Evolutionary conservation across 345 rosid genomes (phyloP).

Genomic region (Schrenkiella parvula): DNA sequence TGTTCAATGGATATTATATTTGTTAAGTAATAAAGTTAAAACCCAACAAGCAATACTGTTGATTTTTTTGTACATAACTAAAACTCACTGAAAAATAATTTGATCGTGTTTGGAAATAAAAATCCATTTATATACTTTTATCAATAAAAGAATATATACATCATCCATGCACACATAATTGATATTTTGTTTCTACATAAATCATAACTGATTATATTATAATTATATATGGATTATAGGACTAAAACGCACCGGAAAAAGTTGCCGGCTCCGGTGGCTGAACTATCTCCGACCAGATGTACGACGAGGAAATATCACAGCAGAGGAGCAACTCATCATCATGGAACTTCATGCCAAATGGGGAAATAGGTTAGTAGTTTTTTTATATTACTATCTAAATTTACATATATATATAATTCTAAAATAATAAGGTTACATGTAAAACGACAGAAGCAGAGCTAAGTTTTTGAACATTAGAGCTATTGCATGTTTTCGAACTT

Average conservation of each 20-base stretch:
- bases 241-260: constrained; percentile 91
- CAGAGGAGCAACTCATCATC: constrained; percentile 82
- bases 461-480: constrained; percentile 8
- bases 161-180: neutral
- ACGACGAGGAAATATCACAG: constrained; percentile 81
- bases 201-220: neutral
- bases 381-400: no score
- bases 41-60: neutral
- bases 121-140: neutral
- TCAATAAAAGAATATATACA: neutral
- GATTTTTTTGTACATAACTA: neutral
- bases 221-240: constrained; percentile 37
- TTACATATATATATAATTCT: neutral
- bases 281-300: constrained; percentile 89
- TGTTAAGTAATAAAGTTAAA: neutral
- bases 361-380: constrained; percentile 69
- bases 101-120: neutral
- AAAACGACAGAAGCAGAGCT: constrained; percentile 13
- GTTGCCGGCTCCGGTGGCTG: constrained; percentile 95
- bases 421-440: neutral
- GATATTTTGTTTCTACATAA: neutral
- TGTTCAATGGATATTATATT: neutral
- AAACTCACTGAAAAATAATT: neutral
- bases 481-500: no score
- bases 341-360: constrained; percentile 87